Base-by-base conservation (phyloP, 371 early-diverging fungal species). In the Mucor ambiguus region DNA sequence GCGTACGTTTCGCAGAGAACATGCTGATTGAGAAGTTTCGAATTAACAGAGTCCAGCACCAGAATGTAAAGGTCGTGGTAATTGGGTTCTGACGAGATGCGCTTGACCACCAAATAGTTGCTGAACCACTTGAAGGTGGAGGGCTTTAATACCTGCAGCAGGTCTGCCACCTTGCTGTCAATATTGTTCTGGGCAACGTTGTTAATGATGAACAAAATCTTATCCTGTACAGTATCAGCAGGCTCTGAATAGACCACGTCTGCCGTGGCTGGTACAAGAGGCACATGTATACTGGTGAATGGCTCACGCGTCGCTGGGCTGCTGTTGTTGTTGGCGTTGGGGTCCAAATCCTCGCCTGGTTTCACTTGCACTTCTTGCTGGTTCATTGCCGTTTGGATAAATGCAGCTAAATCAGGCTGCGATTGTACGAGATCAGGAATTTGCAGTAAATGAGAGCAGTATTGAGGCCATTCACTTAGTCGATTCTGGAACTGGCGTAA, bases 161-260 rank as follows among this genome's bases (percentile, higher is more conserved):
- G 85, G 63, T 97, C 97, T 2, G 77, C 66, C 9, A 89, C 82
- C 76, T 98, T 98, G 12, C 76, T 74, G 0, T 87, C 91, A 8
- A 97, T 72, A 67, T 97, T 99, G 66, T 84, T 88, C 26, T 82
- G 83, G 22, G 96, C 90, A 9, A 99, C 77, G 66, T 98, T 98
- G 82, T 98, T 98, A 68, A 99, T 85, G 28, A 93, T 93, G 73
- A 98, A 98, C 20, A 95, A 83, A 32, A 98, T 91, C 78, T 93
- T 95, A 71, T 98, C 97, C 73, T 93, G 82, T 77, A 29, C 76
- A 66, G 57, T 33, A 70, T 93, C 93, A 20, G 81, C 60, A 0
- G 98, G 93, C 18, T 87, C 80, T 3, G 78, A 77, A 58, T 84
- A 85, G 14, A 77, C 68, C 38, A 77, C 68, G 41, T 76, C 73